Base-by-base conservation (phyloP, 208 protist species). In the Naegleria lovaniensis region DNA sequence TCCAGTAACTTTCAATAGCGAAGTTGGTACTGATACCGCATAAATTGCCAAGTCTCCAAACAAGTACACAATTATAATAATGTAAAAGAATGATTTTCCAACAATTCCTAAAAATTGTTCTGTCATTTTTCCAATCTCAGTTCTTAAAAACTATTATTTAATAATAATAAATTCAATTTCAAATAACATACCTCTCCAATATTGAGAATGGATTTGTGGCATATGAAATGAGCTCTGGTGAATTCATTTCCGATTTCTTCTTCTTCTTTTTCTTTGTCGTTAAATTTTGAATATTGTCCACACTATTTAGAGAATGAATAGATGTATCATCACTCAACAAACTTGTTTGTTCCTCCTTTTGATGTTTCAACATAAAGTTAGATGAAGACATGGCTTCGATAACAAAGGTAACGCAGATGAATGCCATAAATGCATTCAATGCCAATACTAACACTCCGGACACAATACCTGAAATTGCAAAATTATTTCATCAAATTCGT, bases 41-140 rank as follows among this genome's bases (percentile, higher is more conserved):
- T 94, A 95, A 38, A 95, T 95, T 5, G 92, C 59, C 40, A 94
- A 83, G 91, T 95, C 93, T 43, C 93, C 93, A 91, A 91, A 94
- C 25, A 95, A 55, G 88, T 95, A 95, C 7, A 94, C 13, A 76
- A 94, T 75, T 38, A 95, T 83, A 15, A 94, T 85, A 85, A 83
- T 59, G 75, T 95, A 95, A 67, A 95, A 95, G 19, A 94, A 29
- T 52, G 88, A 91, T 48, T 91, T 88, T 52, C 93, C 93, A 36
- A 92, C 84, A 76, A 90, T 33, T 51, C 93, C 93, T 4, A 94
- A 51, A 67, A 95, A 94, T 25, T 93, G 90, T n/a, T 93, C 55
- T 22, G 92, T 83, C 86, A 95, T 89, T 43, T 90, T n/a, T 51
- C 93, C 92, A 59, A 95, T 89, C 43, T 95, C 93, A n/a, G 92